phyloP scores from a whole-genome alignment of 2,329 filamentous ascomycete species.

The Fusarium continuum region DNA sequence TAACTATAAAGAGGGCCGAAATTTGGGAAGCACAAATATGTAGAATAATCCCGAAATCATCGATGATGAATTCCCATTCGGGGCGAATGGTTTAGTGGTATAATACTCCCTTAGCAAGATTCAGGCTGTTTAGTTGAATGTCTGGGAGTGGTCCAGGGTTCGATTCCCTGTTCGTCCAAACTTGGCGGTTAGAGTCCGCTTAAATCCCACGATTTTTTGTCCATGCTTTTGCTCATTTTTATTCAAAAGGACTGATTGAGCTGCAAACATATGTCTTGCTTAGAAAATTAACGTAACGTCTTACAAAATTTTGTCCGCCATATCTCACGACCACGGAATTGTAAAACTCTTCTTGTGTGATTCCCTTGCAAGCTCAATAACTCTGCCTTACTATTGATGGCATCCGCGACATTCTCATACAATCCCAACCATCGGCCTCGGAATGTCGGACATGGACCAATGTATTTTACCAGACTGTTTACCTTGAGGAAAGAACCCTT shows the following conservation, averaged over 20 bases:
- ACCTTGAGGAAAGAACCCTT: constrained; percentile 37
- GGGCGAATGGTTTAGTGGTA: constrained; percentile 32
- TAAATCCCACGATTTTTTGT: too few species aligned
- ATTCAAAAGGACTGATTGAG: too few species aligned
- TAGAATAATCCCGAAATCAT: fast-evolving
- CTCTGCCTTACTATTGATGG: constrained; percentile 51
- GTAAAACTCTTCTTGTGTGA: constrained; percentile 47
- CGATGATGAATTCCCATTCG: neutral
- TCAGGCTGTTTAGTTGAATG: neutral
- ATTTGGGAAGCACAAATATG: fast-evolving
- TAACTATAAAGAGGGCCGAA: too few species aligned
- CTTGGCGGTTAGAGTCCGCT: neutral
- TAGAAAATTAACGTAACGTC: too few species aligned
- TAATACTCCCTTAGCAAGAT: constrained; percentile 29
- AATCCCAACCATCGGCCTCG: constrained; percentile 51
- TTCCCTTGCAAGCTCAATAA: constrained; percentile 53
- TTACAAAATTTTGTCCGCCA: too few species aligned
- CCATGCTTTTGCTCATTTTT: constrained; percentile 14
- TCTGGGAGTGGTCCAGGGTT: constrained; percentile 27
- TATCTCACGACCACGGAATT: constrained; percentile 38
- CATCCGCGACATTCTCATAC: constrained; percentile 52
- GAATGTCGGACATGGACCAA: constrained; percentile 51
- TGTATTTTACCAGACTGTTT: constrained; percentile 38
- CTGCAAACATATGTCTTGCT: too few species aligned
- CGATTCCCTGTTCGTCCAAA: constrained; percentile 28